A percentile compares a stretch with the other conserved stretches of the same genome.
These are phyloP conservation scores for Trypanosomatidae sp. DNA, from an alignment of 208 protist species.

Conservation along the genomic window DNA sequence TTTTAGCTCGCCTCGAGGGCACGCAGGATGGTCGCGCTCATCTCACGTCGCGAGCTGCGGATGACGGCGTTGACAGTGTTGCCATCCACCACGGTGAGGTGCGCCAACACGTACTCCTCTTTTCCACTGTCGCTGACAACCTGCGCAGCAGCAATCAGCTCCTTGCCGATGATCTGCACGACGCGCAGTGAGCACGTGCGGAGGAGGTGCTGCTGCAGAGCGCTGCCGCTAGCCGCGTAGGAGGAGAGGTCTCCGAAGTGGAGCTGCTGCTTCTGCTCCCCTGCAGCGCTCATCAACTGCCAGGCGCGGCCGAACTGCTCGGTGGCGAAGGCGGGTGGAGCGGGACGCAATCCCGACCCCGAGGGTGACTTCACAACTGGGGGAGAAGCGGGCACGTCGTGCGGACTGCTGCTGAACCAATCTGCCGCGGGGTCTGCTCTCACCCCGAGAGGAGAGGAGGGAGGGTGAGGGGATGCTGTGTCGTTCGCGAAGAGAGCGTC, in stretches of 20 bases:
- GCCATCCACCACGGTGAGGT: slow-evolving; percentile 11
- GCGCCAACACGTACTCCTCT: slow-evolving; percentile 26
- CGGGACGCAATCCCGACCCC: slow-evolving; percentile 43
- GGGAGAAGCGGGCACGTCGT: no score
- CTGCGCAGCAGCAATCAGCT: slow-evolving; percentile 55
- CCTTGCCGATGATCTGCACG: slow-evolving; percentile 64
- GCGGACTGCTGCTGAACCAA: no score
- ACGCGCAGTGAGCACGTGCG: slow-evolving; percentile 36
- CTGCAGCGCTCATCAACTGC: not conserved
- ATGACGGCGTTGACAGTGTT: no score
- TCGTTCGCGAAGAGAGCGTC: no score
- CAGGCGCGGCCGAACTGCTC: slow-evolving; percentile 25
- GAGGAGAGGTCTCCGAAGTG: not conserved
- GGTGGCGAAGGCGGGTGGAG: slow-evolving; percentile 32
- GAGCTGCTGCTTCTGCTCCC: not conserved
- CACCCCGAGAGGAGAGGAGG: no score
- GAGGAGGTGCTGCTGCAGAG: slow-evolving; percentile 28
- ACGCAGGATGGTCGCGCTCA: no score
- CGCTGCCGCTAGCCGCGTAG: not conserved
- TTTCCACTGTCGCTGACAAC: not conserved
- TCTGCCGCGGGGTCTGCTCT: no score
- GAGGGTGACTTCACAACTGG: not conserved
- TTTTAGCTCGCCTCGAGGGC: no score
- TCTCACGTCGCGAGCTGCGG: no score
- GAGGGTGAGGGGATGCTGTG: no score